Base-by-base conservation (phyloP, 106 monocot species). In the Dioscorea alata region DNA sequence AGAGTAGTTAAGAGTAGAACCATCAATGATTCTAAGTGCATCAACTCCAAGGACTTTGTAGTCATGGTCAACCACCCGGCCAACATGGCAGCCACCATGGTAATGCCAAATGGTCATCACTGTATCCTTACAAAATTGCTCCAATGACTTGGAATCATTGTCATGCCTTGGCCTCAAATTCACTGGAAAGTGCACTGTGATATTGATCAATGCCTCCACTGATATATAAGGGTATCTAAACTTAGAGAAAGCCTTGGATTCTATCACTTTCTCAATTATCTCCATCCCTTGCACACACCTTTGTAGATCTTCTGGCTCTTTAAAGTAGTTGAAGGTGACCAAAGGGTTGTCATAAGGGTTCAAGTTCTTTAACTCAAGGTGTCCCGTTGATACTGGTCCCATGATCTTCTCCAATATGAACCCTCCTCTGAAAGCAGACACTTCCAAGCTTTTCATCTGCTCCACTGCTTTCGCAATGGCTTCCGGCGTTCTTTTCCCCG, bases 51-150 rank as follows among this genome's bases (percentile, higher is more conserved):
- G 9, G 15, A 89, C 89, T 23, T 68, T 66, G 33, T 85, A 85
- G 6, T 96, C 82, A 4, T 5, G 0, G 59, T 88, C 84, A 0
- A 96, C 86, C 4, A 96, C 95, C 19, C 42, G 16, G 4, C 82
- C 91, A 6, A 86, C 84, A 18, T 88, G 84, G 60, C 91, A 91
- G 0, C 95, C 95, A 4, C 95, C 95, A 14, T 96, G 95, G 59
- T 88, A 95, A 60, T 95, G 94, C 94, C 94, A 95, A 7, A 95
- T 95, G 4, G 94, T 95, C 85, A 88, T 83, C 59, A 95, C 94
- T 0, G 94, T 91, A 58, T 90, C 94, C 63, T 61, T 85, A 56
- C 89, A 89, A 68, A 63, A 89, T 77, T 85, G 84, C 57, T 84
- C 89, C 66, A 81, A 31, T 9, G 90, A 87, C 28, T 4, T 73